These are phyloP conservation scores for Kentomonas sorsogonicus DNA, from an alignment of 208 protist species.

Conservation along the genomic window DNA sequence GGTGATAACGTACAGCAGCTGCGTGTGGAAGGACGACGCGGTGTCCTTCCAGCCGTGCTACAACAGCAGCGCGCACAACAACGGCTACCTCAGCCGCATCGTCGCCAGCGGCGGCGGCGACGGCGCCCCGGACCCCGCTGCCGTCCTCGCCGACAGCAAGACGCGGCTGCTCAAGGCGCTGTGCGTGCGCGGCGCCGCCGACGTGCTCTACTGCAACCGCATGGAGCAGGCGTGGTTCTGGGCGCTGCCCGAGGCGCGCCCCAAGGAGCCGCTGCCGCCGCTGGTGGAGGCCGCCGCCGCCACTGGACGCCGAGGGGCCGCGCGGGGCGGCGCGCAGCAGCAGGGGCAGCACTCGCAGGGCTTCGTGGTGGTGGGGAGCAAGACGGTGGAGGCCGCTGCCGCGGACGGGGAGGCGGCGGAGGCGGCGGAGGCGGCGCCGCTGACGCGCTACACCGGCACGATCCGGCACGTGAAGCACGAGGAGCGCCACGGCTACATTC, in stretches of 20 bases:
- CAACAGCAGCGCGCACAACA: no score
- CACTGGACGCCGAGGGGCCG: not conserved
- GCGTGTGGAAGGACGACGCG: no score
- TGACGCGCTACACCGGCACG: constrained; percentile 33
- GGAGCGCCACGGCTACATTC: constrained; percentile 64
- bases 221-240: constrained; percentile 77
- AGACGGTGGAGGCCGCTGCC: not conserved
- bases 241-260: no score
- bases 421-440: not conserved
- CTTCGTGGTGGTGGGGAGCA: not conserved
- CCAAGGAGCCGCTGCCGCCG: constrained; percentile 33
- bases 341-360: not conserved
- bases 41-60: constrained; percentile 3
- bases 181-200: constrained; percentile 44
- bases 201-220: constrained; percentile 29
- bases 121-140: constrained; percentile 30
- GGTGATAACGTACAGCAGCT: no score
- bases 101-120: constrained; percentile 24
- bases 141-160: constrained; percentile 37
- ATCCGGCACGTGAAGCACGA: constrained; percentile 61
- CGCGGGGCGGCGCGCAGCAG: not conserved
- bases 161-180: constrained; percentile 62
- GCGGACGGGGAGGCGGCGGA: not conserved
- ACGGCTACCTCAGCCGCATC: no score
- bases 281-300: constrained; percentile 18